Percentiles rank a stretch among this genome's conserved stretches.
Conservation (phyloP, 257 asterid genomes). For the Solanum paucissectum region DNA sequence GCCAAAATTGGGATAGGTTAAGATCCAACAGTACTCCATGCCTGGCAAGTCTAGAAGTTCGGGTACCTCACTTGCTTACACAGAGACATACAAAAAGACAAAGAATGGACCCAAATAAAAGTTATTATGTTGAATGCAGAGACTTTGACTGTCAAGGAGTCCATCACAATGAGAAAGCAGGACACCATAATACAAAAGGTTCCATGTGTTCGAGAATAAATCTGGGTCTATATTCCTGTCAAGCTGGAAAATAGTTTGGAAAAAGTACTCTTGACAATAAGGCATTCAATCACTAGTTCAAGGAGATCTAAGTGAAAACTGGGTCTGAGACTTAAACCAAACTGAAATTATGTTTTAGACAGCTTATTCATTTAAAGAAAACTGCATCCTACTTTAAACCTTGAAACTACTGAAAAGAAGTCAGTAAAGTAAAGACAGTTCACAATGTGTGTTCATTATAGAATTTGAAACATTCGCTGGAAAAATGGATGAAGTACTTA, state of each 20-base stretch:
- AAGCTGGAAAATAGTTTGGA: background rate
- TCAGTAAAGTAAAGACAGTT: background rate
- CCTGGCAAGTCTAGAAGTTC: background rate
- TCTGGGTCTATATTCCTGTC: background rate
- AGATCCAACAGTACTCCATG: background rate
- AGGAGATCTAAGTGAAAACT: background rate
- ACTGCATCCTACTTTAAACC: background rate
- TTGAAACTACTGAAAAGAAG: background rate
- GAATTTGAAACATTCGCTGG: background rate
- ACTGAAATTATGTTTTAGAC: background rate
- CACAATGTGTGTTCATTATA: background rate
- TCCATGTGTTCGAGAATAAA: background rate
- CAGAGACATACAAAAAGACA: background rate
- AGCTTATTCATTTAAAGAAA: background rate
- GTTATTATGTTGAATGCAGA: background rate
- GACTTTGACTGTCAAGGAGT: background rate
- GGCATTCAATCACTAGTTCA: background rate
- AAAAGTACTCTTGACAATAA: background rate
- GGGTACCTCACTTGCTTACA: background rate
- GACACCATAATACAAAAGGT: background rate
- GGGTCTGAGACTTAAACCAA: background rate
- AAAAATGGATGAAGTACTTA: background rate
- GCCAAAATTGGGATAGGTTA: background rate
- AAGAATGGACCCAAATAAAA: background rate
- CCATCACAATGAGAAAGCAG: background rate